A percentile compares a stretch with the other conserved stretches of the same genome.
These are phyloP conservation scores for Anthostomella pinea DNA, from an alignment of 2,329 filamentous ascomycete genomes.

Conservation along the genomic window DNA sequence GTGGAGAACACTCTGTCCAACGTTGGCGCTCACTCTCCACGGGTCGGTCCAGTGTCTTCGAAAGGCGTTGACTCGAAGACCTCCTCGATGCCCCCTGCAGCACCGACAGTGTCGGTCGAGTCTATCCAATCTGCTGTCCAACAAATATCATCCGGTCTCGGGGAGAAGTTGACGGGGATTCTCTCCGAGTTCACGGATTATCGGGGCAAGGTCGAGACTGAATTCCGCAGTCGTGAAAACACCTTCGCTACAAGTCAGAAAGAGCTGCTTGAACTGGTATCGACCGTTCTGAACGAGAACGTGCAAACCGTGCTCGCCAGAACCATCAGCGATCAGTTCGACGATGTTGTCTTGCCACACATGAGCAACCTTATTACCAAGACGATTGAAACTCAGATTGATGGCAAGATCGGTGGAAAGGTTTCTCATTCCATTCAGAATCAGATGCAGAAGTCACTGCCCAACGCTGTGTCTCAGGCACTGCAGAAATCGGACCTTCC, in stretches of 20 bases:
- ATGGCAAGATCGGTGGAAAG: conserved; percentile 63
- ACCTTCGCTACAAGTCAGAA: conserved; percentile 53
- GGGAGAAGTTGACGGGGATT: conserved; percentile 43
- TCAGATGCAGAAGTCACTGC: conserved; percentile 70
- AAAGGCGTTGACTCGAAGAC: conserved; percentile 33
- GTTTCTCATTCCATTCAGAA: conserved; percentile 65
- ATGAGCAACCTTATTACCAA: conserved; percentile 66
- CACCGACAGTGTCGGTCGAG: conserved; percentile 35
- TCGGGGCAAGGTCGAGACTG: conserved; percentile 62
- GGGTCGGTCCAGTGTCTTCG: conserved; percentile 29
- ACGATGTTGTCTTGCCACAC: conserved; percentile 71
- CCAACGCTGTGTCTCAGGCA: conserved; percentile 62
- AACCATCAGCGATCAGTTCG: conserved; percentile 74
- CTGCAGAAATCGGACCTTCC: conserved; percentile 73
- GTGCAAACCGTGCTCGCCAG: conserved; percentile 70
- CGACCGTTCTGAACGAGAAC: conserved; percentile 59
- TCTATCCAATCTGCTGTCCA: conserved; percentile 53
- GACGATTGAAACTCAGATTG: conserved; percentile 69
- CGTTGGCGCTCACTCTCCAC: conserved; percentile 35
- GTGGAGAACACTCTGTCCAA: conserved; percentile 39
- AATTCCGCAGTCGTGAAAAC: conserved; percentile 52
- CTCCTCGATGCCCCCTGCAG: conserved; percentile 17
- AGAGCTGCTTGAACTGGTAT: conserved; percentile 56
- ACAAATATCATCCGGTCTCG: conserved; percentile 51
- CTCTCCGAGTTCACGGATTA: conserved; percentile 57